Evolutionary conservation across 306 rosid genomes (phyloP), one percentile per base, ranked within the genome.

Genomic region (Prunus padus): DNA sequence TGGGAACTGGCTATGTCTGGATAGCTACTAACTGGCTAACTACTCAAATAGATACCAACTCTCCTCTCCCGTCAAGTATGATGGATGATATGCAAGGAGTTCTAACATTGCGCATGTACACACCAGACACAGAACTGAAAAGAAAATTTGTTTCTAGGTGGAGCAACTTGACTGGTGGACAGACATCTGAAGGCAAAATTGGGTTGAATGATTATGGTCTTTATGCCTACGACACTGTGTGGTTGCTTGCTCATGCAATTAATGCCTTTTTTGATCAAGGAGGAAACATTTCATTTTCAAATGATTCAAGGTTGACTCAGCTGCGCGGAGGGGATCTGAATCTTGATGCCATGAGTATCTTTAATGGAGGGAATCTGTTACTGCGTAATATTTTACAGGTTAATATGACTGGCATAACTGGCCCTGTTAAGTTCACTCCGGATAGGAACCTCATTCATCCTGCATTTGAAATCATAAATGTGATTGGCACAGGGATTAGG

Each of bases 1-100:
- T 90, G 89, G 90, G 72, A 79, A 56, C 89, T 64, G 98, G 99
- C 12, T 92, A 89, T 76, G 99, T 92, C 2, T 96, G 99, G 99
- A 92, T 96, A 73, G 88, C 97, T 45, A 84, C 97, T 67, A 68
- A 65, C 78, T 96, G 92, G 82, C 92, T 96, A 45, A 77, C 99
- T 51, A 81, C 89, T 62, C 2, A 82, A 30, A 69, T 92, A 42
- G 99, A 96, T 67, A 82, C 87, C 25, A 30, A 64, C 12, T 63
- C 80, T 75, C 86, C 96, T n/a, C 60, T 84, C 49, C 30, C 91
- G 74, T 42, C 77, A 28, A 82, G 81, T 69, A 26, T 9, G 26
- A 84, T 77, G 87, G 91, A 88, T 56, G 74, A 66, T 19, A 86
- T 96, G 70, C 90, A 90, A 77, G 99, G 99, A 69, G 87, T 89